Conservation (phyloP, 768 basidiomycete species). For the Agrocybe praecox region DNA sequence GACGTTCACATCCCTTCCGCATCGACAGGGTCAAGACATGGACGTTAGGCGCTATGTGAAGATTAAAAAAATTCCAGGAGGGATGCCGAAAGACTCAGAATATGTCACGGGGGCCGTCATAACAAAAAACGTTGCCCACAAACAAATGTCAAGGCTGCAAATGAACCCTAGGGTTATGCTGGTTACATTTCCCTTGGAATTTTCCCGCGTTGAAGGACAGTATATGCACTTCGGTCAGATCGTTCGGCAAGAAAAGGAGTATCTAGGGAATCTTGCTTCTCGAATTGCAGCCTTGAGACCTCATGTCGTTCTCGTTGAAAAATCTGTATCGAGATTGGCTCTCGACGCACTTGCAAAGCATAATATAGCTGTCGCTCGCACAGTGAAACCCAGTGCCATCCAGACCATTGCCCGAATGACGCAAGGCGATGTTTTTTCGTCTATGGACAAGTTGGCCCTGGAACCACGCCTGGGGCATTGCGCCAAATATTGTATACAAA, state of each 20-base stretch:
- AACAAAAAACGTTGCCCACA: conserved; percentile 97
- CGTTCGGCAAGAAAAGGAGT: conserved; percentile 90
- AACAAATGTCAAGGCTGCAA: conserved; percentile 84
- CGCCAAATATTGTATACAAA: conserved; percentile 82
- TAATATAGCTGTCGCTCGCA: conserved; percentile 88
- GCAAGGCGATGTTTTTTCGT: conserved; percentile 92
- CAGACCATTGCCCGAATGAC: conserved; percentile 92
- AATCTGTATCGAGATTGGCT: conserved; percentile 88
- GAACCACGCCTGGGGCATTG: conserved; percentile 93
- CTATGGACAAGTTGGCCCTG: conserved; percentile 90
- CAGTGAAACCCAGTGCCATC: conserved; percentile 87
- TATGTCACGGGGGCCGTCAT: conserved; percentile 97
- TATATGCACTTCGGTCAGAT: conserved; percentile 93
- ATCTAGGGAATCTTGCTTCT: conserved; percentile 82
- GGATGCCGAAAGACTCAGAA: conserved; percentile 89
- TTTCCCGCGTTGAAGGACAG: conserved; percentile 89
- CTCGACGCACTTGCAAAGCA: conserved; percentile 83
- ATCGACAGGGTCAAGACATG: conserved; percentile 89
- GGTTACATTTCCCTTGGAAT: conserved; percentile 93
- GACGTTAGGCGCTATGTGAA: conserved; percentile 95
- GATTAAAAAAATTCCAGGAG: conserved; percentile 98
- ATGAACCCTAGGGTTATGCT: conserved; percentile 94
- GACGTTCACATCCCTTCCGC: conserved; percentile 68
- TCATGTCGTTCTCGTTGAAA: conserved; percentile 90
- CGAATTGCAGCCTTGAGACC: conserved; percentile 92